Evolutionary conservation across 352 stramenopile species (phyloP).

Genomic region (Pythium monospermum): DNA sequence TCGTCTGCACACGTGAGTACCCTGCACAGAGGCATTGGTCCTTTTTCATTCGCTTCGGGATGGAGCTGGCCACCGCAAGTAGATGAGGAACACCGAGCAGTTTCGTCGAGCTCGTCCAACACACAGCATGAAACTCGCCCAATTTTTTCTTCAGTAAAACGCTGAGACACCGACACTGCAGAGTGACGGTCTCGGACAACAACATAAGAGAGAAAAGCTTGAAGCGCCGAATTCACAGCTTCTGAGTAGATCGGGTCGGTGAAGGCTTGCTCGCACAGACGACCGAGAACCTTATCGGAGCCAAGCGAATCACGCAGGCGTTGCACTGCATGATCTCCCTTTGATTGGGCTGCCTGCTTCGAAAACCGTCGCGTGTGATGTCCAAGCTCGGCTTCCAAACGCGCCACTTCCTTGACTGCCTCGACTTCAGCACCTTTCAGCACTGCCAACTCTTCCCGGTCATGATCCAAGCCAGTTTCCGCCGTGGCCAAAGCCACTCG

Average conservation of each 20-base stretch:
- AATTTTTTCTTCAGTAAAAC: constrained; percentile 13
- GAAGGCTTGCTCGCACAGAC: constrained; percentile 10
- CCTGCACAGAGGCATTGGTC: constrained; percentile 16
- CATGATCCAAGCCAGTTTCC: not conserved
- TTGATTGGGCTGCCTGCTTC: not conserved
- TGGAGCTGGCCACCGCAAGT: not conserved
- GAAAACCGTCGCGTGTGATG: not conserved
- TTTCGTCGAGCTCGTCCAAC: constrained; percentile 14
- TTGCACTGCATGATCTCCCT: constrained; percentile 2
- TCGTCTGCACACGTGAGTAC: constrained; percentile 11
- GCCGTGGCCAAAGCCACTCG: not conserved
- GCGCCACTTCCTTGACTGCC: not conserved
- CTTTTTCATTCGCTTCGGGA: not conserved
- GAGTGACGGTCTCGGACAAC: constrained; percentile 16
- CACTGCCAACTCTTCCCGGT: not conserved
- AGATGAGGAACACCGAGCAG: constrained; percentile 1
- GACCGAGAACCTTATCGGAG: constrained; percentile 2
- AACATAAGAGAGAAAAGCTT: constrained; percentile 11
- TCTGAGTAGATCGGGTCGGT: not conserved
- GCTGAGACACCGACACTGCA: constrained; percentile 13
- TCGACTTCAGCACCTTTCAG: not conserved
- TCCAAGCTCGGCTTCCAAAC: not conserved
- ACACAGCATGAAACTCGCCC: constrained; percentile 24
- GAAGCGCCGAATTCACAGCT: constrained; percentile 21
- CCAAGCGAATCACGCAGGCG: not conserved